Percentiles rank a stretch among this genome's conserved stretches.
phyloP scores from a whole-genome alignment of 2,329 filamentous ascomycete genomes.

The Colletotrichum cereale region DNA sequence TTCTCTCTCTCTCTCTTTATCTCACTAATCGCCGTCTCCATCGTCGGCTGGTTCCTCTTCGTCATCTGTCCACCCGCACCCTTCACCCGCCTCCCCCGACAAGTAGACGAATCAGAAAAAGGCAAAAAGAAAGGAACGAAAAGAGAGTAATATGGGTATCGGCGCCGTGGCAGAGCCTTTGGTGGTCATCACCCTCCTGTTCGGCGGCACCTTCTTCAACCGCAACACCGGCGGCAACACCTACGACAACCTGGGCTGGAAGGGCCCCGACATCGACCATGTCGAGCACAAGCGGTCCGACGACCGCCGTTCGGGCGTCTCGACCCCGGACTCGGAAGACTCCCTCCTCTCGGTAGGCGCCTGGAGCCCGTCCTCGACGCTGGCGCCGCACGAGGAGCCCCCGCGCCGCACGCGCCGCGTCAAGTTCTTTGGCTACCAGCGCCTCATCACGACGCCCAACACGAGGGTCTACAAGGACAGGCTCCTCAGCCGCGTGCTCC shows the following conservation, averaged over 20 bases:
- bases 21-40: slow-evolving; percentile 16
- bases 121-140: not conserved
- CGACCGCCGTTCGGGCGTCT: slow-evolving; percentile 38
- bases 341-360: slow-evolving; percentile 34
- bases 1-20: not conserved
- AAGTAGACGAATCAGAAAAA: not conserved
- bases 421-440: slow-evolving; percentile 46
- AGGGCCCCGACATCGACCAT: slow-evolving; percentile 21
- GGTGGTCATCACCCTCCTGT: slow-evolving; percentile 57
- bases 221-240: slow-evolving; percentile 54
- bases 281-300: slow-evolving; percentile 53
- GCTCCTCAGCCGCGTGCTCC: slow-evolving; percentile 72
- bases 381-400: slow-evolving; percentile 47
- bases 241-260: slow-evolving; percentile 41
- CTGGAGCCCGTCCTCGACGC: slow-evolving; percentile 45
- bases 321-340: slow-evolving; percentile 37
- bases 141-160: slow-evolving; percentile 55
- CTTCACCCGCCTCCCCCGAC: not conserved
- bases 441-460: slow-evolving; percentile 69
- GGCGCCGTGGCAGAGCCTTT: slow-evolving; percentile 58
- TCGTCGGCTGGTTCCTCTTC: slow-evolving; percentile 5
- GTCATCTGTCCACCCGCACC: not conserved
- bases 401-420: slow-evolving; percentile 50
- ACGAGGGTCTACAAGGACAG: slow-evolving; percentile 70
- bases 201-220: slow-evolving; percentile 60